Evolutionary conservation across 1,284 basidiomycete species (phyloP), one percentile per base, ranked within the genome.

Genomic region (Phlebopus sp.): DNA sequence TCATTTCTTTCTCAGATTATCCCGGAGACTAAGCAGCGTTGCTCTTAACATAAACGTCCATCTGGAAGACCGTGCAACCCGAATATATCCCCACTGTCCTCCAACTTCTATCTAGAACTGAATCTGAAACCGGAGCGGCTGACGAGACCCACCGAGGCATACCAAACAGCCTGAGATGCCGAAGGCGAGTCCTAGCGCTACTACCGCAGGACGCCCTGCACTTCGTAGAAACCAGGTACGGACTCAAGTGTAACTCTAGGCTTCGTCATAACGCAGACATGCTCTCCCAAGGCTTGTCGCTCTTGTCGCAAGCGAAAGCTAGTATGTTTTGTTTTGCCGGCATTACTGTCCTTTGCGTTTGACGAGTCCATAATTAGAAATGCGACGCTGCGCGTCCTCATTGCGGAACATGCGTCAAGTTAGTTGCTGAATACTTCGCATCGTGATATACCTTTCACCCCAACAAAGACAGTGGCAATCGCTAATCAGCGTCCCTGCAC

Each of bases 321-420:
- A 55, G 88, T 89, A 64, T 57, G 80, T 70, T 37, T 25, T 4
- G 14, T 10, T 47, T 41, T 27, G 25, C 14, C 44, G 14, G 14
- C 4, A 5, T 40, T 3, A 19, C 4, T 34, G 21, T 37, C 19
- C 31, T 45, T 17, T 11, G 31, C n/a, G 14, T 9, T 37, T 63
- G 41, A 64, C 31, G 32, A 42, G 42, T 40, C 19, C 43, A 32
- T 44, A 35, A 51, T 41, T 58, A 90, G 87, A 90, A 88, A 86
- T 90, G 87, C 57, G 88, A 90, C 65, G 87, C 87, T 37, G 77
- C 81, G 40, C 79, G 89, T 50, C 87, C 87, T 9, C 86, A 90
- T 62, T 91, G 88, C 63, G 77, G 82, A 35, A 90, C 88, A 39
- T 91, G 88, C 60, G 77, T 88, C 47, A 90, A 86, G 84, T 89